Conservation (phyloP, 768 basidiomycete species). For the Favolaschia claudopus region DNA sequence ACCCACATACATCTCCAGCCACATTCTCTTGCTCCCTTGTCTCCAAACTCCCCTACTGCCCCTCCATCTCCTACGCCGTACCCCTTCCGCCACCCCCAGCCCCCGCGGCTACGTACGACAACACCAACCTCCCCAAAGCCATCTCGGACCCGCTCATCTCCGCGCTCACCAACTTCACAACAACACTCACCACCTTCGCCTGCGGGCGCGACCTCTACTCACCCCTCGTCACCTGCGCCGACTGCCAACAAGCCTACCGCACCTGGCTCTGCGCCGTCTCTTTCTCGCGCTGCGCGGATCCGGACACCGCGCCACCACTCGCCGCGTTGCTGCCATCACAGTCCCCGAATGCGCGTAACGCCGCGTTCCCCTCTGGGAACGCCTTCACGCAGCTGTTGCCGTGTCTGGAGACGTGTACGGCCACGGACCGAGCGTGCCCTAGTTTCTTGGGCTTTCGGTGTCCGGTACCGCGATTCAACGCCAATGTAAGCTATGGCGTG, state of each 20-base stretch:
- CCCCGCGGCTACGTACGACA: slow-evolving; percentile 53
- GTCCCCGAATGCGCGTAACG: slow-evolving; percentile 46
- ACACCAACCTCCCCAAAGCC: slow-evolving; percentile 54
- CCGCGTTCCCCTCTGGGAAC: slow-evolving; percentile 50
- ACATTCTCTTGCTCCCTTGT: slow-evolving; percentile 75
- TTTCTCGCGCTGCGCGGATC: slow-evolving; percentile 71
- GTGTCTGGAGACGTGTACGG: slow-evolving; percentile 80
- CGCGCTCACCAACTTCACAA: slow-evolving; percentile 78
- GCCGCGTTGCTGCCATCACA: slow-evolving; percentile 34
- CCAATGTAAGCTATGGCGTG: slow-evolving; percentile 74
- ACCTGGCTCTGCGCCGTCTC: slow-evolving; percentile 80
- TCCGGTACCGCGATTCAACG: slow-evolving; percentile 67
- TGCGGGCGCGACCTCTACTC: slow-evolving; percentile 87
- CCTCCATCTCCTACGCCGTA: slow-evolving; percentile 70
- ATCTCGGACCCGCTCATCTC: slow-evolving; percentile 61
- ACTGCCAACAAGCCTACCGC: slow-evolving; percentile 78
- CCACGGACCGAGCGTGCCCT: slow-evolving; percentile 80
- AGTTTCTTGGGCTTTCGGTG: slow-evolving; percentile 75
- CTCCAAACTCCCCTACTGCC: slow-evolving; percentile 78
- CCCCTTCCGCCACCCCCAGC: slow-evolving; percentile 64
- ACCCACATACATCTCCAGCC: slow-evolving; percentile 44
- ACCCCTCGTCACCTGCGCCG: slow-evolving; percentile 76
- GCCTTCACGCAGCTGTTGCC: slow-evolving; percentile 74
- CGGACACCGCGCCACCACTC: slow-evolving; percentile 41
- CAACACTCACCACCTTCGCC: slow-evolving; percentile 71